Percentiles rank a stretch among this genome's conserved stretches.
Evolutionary conservation across 2,329 filamentous ascomycete genomes (phyloP).

Genomic region (Thyridium curvatum): DNA sequence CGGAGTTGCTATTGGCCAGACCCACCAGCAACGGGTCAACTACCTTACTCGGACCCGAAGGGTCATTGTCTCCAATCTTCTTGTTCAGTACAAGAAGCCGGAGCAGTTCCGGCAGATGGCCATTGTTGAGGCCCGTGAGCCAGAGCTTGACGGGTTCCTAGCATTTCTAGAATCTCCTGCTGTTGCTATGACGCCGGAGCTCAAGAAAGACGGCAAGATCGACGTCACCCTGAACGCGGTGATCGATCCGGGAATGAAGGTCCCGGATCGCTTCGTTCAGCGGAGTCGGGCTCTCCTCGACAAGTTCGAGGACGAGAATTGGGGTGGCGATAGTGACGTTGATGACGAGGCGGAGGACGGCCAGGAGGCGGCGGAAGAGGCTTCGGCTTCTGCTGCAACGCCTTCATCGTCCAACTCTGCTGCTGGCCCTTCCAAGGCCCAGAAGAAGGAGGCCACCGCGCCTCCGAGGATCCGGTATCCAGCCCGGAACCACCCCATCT

Average conservation of each 20-base stretch:
- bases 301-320: constrained; percentile 6
- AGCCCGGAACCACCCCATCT: constrained; percentile 17
- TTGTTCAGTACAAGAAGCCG: constrained; percentile 1
- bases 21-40: too few species aligned
- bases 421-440: too few species aligned
- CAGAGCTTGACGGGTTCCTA: constrained; percentile 3
- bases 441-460: background rate
- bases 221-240: constrained; percentile 3
- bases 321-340: constrained; percentile 1
- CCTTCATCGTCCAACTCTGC: too few species aligned
- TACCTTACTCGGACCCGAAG: too few species aligned
- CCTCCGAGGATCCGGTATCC: constrained; percentile 6
- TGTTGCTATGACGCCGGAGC: constrained; percentile 3
- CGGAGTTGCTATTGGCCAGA: too few species aligned
- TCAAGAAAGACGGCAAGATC: background rate
- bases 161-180: constrained; percentile 1
- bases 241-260: background rate
- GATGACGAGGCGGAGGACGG: background rate
- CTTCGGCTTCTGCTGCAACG: too few species aligned
- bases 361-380: background rate
- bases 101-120: background rate
- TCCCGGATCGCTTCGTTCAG: constrained; percentile 1
- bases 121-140: background rate
- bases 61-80: too few species aligned
- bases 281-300: background rate